Base-by-base conservation (phyloP, 352 stramenopile species). In the Elongisporangium anandrum region DNA sequence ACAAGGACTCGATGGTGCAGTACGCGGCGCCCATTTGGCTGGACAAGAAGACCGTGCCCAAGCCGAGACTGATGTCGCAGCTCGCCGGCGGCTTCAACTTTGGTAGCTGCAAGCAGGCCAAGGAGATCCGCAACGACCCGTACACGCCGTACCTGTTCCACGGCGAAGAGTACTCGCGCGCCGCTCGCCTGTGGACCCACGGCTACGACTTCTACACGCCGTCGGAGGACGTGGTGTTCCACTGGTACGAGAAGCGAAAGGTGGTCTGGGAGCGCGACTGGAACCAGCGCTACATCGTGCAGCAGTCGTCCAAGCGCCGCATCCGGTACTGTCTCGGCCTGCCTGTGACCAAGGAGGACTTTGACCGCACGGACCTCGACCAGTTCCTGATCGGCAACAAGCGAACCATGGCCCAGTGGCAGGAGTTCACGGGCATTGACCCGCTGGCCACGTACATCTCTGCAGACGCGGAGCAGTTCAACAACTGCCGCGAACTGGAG, bases 131-230 rank as follows among this genome's bases (percentile, higher is more conserved):
- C 39, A 90, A 89, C 57, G 84, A 94, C 63, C 84, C 84, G 41
- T 76, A 89, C 62, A 92, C 84, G 19, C 84, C 79, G 39, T 92
- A 83, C 55, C 67, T 94, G 12, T 94, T 92, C 60, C 81, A 92
- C 23, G 84, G 84, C 39, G 81, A 94, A 54, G 84, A 94, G 62
- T 94, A 91, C 72, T 91, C 82, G n/a, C 78, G 82, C 21, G 82
- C 81, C 0, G 69, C 81, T 23, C 80, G 84, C 17, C 71, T 94
- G 19, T 94, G 84, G 84, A 94, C 84, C 50, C 56, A 66, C 22
- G 84, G 84, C 17, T 94, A 89, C 66, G 84, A 94, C 64, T 91
- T 94, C 41, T 94, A 94, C 59, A 73, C 79, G 41, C 84, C 84
- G 2, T 77, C 64, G 2, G 79, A 90, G 52, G 80, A 92, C 64